Base-by-base conservation (phyloP, 208 protist genomes). In the Phytomonas sp. region DNA sequence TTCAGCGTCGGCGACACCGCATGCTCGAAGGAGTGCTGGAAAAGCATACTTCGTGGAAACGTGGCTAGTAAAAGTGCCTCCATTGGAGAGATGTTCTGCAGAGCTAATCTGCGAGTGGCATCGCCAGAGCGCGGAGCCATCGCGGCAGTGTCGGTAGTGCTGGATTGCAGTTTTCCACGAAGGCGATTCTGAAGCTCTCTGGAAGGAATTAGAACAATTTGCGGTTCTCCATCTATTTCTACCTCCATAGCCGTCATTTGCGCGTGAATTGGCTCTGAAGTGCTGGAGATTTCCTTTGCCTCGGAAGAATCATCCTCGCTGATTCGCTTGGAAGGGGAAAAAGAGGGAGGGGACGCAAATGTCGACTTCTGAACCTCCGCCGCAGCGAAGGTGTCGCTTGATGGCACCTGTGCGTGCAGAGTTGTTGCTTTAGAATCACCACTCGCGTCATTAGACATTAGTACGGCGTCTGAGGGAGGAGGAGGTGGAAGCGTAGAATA, bases 1-100 rank as follows among this genome's bases (percentile, higher is more conserved):
- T 65, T 65, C 46, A 56, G 20, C 46, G 17, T 76, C 4, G 79
- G 83, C 13, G 76, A 81, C 26, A 89, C 26, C 56, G 74, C 63
- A 67, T 93, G 88, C 26, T 83, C 69, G 67, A 93, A 89, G 51
- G 73, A 80, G 73, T 89, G 80, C 17, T 74, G 76, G 40, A 84
- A 81, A 51, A 59, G 67, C 40, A 91, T 66, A 29, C 62, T 75
- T 60, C 80, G 79, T 53, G 87, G 87, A 11, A 90, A 71, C 0
- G 62, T 62, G 6, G 79, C 66, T 26, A 82, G 23, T 30, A 81
- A n/a, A 43, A 93, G 20, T 31, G 81, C 79, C 37, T 76, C 32
- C 23, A 60, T 23, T 7, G 68, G 1, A 7, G 71, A 46, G 13
- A 82, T 40, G 9, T 2, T 0, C 32, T 20, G 31, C n/a, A 26